phyloP scores from a whole-genome alignment of 2,329 filamentous ascomycete genomes.

The Hypoxylon sp. region DNA sequence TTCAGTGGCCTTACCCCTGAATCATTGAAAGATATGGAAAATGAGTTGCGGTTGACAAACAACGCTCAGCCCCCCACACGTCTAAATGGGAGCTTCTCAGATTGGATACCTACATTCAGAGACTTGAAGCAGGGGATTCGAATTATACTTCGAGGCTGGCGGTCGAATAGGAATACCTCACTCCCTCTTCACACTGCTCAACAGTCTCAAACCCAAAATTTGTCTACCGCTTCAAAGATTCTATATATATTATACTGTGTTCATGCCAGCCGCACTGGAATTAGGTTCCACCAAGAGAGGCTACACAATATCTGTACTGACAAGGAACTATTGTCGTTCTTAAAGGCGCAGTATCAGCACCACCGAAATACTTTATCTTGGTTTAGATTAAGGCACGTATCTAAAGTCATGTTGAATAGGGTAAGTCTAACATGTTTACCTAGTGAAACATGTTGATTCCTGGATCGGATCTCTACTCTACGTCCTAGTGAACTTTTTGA shows the following conservation, averaged over 20 bases:
- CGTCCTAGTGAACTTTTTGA: no score
- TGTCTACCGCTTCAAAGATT: background rate
- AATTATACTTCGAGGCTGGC: background rate
- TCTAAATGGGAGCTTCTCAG: background rate
- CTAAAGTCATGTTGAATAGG: background rate
- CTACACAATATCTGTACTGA: background rate
- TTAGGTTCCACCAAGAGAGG: background rate
- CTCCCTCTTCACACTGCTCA: background rate
- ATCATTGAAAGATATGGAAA: background rate
- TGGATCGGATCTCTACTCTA: no score
- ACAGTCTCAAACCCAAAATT: background rate
- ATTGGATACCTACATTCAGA: background rate
- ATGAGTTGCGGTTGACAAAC: background rate
- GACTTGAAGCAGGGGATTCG: background rate
- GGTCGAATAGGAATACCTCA: background rate
- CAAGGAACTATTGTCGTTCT: background rate
- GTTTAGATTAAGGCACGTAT: background rate
- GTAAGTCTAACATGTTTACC: background rate
- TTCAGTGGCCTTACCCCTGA: background rate
- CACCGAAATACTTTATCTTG: background rate
- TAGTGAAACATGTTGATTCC: no score
- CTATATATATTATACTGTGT: background rate
- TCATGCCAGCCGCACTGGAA: background rate
- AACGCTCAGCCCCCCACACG: background rate
- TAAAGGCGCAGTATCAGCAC: background rate